Evolutionary conservation across 257 asterid genomes (phyloP).

Genomic region (Rehmannia glutinosa): DNA sequence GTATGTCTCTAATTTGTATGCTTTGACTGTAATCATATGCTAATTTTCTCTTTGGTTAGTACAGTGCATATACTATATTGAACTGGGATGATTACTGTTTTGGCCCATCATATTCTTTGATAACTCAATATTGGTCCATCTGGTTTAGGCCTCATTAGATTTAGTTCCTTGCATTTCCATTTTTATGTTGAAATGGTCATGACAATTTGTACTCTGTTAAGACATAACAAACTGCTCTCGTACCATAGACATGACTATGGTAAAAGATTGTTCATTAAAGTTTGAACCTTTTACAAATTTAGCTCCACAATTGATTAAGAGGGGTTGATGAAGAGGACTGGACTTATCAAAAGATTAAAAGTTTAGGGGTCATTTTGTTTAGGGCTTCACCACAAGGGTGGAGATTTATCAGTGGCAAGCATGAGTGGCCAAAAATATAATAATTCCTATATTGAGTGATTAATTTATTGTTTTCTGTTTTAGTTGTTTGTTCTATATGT

Average conservation of each 20-base stretch:
- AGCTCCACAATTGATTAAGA: not conserved
- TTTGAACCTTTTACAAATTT: not conserved
- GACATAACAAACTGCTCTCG: not conserved
- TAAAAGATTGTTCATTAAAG: not conserved
- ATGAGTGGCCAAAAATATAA: not conserved
- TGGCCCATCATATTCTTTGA: not conserved
- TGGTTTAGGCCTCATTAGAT: constrained; percentile 1
- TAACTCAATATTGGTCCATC: not conserved
- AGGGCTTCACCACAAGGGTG: not conserved
- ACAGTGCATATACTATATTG: not conserved
- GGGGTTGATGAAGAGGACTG: not conserved
- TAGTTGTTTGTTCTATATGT: constrained; percentile 7
- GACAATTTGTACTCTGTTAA: constrained; percentile 3
- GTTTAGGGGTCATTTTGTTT: not conserved
- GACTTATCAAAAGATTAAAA: not conserved
- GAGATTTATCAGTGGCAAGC: not conserved
- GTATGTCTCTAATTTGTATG: constrained; percentile 26
- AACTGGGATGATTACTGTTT: not conserved
- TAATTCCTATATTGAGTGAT: not conserved
- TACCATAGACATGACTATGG: not conserved
- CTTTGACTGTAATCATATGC: not conserved
- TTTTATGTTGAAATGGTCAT: not conserved
- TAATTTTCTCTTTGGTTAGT: not conserved
- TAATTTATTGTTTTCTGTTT: not conserved
- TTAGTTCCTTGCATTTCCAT: not conserved